Conservation (phyloP, 140 eudicot genomes). For the Artemisia princeps region DNA sequence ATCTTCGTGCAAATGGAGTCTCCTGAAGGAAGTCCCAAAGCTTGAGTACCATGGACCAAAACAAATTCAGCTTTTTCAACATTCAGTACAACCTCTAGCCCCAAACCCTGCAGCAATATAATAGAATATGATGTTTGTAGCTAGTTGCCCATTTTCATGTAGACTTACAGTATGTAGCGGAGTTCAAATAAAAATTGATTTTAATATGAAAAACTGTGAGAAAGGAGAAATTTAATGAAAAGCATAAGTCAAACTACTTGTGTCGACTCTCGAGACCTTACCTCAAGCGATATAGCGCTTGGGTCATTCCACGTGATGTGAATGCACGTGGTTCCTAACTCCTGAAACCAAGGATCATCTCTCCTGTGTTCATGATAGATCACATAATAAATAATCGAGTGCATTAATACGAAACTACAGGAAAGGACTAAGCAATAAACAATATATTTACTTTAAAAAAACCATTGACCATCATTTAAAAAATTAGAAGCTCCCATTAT, state of each 20-base stretch:
- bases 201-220: background rate
- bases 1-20: conserved; percentile 47
- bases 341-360: conserved; percentile 85
- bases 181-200: background rate
- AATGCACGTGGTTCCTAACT: conserved; percentile 73
- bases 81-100: conserved; percentile 62
- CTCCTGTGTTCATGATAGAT: conserved; percentile 38
- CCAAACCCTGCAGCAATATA: conserved; percentile 56
- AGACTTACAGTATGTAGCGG: conserved; percentile 1
- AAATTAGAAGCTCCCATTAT: no score
- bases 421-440: no score
- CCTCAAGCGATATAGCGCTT: conserved; percentile 93
- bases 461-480: no score
- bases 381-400: background rate
- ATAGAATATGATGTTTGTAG: background rate
- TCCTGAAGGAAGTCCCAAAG: conserved; percentile 80
- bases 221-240: background rate
- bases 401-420: no score
- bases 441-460: no score
- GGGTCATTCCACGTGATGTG: conserved; percentile 91
- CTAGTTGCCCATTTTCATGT: background rate
- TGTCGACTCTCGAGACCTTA: conserved; percentile 9
- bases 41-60: conserved; percentile 95
- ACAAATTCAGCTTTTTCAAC: conserved; percentile 76
- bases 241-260: background rate